Conservation (phyloP, 2,329 filamentous ascomycete genomes). For the Cladophialophora bantiana region DNA sequence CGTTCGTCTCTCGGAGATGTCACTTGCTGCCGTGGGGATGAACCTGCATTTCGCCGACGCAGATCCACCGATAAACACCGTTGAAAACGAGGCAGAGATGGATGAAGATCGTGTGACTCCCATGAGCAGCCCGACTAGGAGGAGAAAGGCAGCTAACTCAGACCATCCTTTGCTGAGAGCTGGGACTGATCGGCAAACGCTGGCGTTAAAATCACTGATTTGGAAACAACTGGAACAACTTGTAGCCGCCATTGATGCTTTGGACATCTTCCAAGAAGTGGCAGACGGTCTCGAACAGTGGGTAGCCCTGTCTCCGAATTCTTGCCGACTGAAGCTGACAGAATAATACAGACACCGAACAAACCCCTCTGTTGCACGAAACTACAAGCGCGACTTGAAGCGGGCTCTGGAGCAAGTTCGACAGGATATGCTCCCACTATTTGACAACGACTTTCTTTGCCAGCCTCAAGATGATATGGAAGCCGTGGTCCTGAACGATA, state of each 20-base stretch:
- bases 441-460: slow-evolving; percentile 68
- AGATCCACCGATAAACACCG: slow-evolving; percentile 40
- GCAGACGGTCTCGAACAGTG: slow-evolving; percentile 56
- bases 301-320: slow-evolving; percentile 34
- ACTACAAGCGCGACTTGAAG: slow-evolving; percentile 64
- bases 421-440: slow-evolving; percentile 65
- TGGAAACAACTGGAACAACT: slow-evolving; percentile 74
- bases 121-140: slow-evolving; percentile 40
- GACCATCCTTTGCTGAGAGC: slow-evolving; percentile 46
- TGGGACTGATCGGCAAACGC: slow-evolving; percentile 50
- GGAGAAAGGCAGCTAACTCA: slow-evolving; percentile 39
- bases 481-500: slow-evolving; percentile 65
- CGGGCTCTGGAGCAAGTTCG: slow-evolving; percentile 63
- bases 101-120: slow-evolving; percentile 42
- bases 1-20: slow-evolving; percentile 59
- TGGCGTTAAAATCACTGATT: slow-evolving; percentile 64
- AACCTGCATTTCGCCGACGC: slow-evolving; percentile 42
- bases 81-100: slow-evolving; percentile 34
- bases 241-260: slow-evolving; percentile 68
- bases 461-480: slow-evolving; percentile 57
- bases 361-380: slow-evolving; percentile 51
- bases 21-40: slow-evolving; percentile 49
- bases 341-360: slow-evolving; percentile 35
- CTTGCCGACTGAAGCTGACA: slow-evolving; percentile 17
- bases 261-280: slow-evolving; percentile 70